Percentiles rank a stretch among this genome's conserved stretches.
Evolutionary conservation across 768 basidiomycete species (phyloP).

Genomic region (Amanita exitialis): DNA sequence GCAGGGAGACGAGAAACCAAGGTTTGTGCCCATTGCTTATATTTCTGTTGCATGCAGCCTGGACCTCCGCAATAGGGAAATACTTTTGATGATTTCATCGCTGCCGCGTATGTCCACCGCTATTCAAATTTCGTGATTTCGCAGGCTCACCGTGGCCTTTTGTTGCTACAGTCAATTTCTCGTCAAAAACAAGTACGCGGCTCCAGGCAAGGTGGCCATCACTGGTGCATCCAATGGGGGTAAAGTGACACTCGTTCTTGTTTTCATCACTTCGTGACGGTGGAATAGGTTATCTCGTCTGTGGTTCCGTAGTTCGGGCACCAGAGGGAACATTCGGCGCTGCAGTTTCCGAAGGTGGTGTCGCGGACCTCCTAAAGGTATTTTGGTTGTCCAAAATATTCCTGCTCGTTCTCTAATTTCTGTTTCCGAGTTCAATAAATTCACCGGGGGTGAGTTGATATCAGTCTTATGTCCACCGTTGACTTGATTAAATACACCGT

Average conservation of each 20-base stretch:
- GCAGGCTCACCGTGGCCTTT: too few relatives aligned
- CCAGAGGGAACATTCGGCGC: slow-evolving; percentile 67
- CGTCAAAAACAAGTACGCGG: slow-evolving; percentile 61
- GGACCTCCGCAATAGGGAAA: slow-evolving; percentile 73
- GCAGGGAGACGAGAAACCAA: slow-evolving; percentile 64
- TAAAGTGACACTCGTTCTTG: slow-evolving; percentile 14
- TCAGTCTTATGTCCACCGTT: background rate
- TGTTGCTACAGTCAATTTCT: slow-evolving; percentile 45
- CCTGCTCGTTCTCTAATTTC: background rate
- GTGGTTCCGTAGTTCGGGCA: slow-evolving; percentile 69
- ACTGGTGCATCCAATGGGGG: slow-evolving; percentile 80
- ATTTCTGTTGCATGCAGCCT: slow-evolving; percentile 4
- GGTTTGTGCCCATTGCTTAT: slow-evolving; percentile 21
- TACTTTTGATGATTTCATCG: slow-evolving; percentile 76
- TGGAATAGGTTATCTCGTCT: slow-evolving; percentile 53
- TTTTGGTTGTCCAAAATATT: slow-evolving; percentile 2
- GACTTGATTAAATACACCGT: background rate
- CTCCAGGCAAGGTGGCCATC: slow-evolving; percentile 60
- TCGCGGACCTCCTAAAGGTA: slow-evolving; percentile 71
- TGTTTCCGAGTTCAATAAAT: slow-evolving; percentile 49
- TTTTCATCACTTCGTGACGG: background rate
- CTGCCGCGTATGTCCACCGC: slow-evolving; percentile 39
- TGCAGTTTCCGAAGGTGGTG: slow-evolving; percentile 72
- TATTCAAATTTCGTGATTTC: too few relatives aligned
- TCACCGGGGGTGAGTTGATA: slow-evolving; percentile 49